These are phyloP conservation scores for Microbotryum intermedium DNA, from an alignment of 1,284 basidiomycete genomes.

Conservation along the genomic window DNA sequence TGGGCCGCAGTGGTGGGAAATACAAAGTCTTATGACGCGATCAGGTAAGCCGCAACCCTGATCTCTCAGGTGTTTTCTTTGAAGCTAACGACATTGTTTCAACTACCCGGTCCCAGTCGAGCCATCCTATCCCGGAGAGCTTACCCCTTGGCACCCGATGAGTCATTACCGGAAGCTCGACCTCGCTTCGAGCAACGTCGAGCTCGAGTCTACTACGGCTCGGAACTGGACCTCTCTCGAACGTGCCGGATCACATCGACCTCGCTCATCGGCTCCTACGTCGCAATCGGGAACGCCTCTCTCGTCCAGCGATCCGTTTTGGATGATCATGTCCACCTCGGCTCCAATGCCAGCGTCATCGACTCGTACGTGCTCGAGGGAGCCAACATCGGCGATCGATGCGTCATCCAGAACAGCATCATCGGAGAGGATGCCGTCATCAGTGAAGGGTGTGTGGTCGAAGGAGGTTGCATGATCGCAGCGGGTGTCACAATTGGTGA, in stretches of 20 bases:
- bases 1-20: conserved; percentile 34
- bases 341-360: conserved; percentile 53
- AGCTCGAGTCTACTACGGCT: conserved; percentile 77
- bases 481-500: conserved; percentile 36
- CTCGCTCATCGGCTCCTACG: conserved; percentile 66
- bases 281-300: conserved; percentile 55
- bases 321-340: conserved; percentile 62
- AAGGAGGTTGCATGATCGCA: conserved; percentile 41
- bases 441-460: conserved; percentile 52
- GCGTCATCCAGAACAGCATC: conserved; percentile 62
- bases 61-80: neutral
- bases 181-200: conserved; percentile 65
- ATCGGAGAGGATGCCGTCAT: conserved; percentile 43
- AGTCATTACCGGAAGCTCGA: conserved; percentile 68
- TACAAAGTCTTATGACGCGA: conserved; percentile 76
- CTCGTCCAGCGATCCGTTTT: conserved; percentile 63
- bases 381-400: conserved; percentile 65
- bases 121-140: conserved; percentile 89
- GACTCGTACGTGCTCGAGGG: conserved; percentile 77
- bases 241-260: conserved; percentile 68
- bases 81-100: neutral
- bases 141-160: conserved; percentile 87
- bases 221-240: conserved; percentile 50
- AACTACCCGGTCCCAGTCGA: conserved; percentile 56
- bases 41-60: conserved; percentile 50